phyloP scores from a whole-genome alignment of 495 filamentous ascomycete genomes.

The Hypomontagnella submonticulosa region DNA sequence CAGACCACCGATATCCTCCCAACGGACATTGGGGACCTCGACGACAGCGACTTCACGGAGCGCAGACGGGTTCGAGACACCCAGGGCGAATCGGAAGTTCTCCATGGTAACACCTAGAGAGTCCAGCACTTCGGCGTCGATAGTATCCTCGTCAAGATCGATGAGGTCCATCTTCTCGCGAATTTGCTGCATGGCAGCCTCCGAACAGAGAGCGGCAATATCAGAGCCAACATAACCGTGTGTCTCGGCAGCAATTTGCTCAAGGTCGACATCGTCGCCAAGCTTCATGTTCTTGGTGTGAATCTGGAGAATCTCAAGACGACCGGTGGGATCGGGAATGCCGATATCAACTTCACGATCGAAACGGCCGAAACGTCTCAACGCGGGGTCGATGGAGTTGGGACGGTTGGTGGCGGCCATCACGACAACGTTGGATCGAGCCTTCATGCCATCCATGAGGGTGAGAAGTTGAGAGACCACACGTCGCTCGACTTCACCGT shows the following conservation, averaged over 20 bases:
- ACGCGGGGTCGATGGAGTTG: constrained; percentile 96
- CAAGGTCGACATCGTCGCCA: constrained; percentile 94
- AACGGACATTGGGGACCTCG: constrained; percentile 98
- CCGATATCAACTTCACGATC: constrained; percentile 98
- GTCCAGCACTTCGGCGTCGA: constrained; percentile 97
- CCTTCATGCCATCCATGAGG: constrained; percentile 99
- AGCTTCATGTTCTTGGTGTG: constrained; percentile 99
- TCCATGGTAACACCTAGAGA: constrained; percentile 99
- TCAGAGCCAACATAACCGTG: constrained; percentile 99
- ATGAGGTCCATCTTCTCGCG: constrained; percentile 99
- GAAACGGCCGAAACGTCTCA: constrained; percentile 97
- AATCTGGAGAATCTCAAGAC: constrained; percentile 98
- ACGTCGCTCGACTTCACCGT: constrained; percentile 97
- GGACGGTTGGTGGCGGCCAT: constrained; percentile 99
- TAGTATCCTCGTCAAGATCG: constrained; percentile 98
- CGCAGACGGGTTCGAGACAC: constrained; percentile 97
- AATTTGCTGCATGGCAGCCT: constrained; percentile 99
- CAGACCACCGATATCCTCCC: constrained; percentile 99
- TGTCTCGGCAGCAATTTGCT: constrained; percentile 96
- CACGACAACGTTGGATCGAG: constrained; percentile 95
- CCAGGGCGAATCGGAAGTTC: constrained; percentile 98
- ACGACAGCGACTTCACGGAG: constrained; percentile 99
- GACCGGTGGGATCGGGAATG: constrained; percentile 96
- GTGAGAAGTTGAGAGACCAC: constrained; percentile 98
- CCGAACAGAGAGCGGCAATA: constrained; percentile 97